Evolutionary conservation across 768 basidiomycete genomes (phyloP), one percentile per base, ranked within the genome.

Genomic region (Russula brevipes): DNA sequence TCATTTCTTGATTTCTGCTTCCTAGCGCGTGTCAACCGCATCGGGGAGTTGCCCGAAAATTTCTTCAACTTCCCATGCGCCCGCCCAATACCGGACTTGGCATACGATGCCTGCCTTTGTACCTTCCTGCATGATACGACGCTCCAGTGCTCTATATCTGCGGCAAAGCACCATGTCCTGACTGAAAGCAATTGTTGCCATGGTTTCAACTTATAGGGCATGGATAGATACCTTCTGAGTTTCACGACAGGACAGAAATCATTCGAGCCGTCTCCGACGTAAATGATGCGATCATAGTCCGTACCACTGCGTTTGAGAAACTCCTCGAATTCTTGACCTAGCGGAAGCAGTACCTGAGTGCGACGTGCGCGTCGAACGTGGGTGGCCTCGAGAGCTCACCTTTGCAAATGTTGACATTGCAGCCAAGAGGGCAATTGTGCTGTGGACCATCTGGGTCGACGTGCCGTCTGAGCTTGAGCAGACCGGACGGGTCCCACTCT

Each of bases 321-420:
- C 1, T 85, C 85, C 10, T 87, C 83, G n/a, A 99, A 80, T 72
- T 99, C 97, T 65, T 91, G 88, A n/a, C 96, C 95, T 94, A 24
- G 35, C 19, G 4, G 45, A 36, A 31, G 33, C 2, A 10, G 44
- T 46, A 38, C 33, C 11, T 63, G 45, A 46, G 50, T 41, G 9
- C 4, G 36, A 45, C 30, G 24, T 41, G 45, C 45, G 44, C 19
- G 31, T 36, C 30, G 2, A 46, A 58, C 4, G 36, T 35, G 41
- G 5, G 31, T 1, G 33, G n/a, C 46, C 36, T 3, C 17, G 10
- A 3, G 31, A 31, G 24, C 24, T 57, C 19, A 86, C 92, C 93
- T 79, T 99, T 99, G 80, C 97, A 99, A 95, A 99, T 97, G 79
- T 99, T 98, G 14, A 87, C 83, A 60, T 87, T 86, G 78, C 97